These are phyloP conservation scores for Zarea fungicola DNA, from an alignment of 2,329 filamentous ascomycete genomes.

Conservation along the genomic window DNA sequence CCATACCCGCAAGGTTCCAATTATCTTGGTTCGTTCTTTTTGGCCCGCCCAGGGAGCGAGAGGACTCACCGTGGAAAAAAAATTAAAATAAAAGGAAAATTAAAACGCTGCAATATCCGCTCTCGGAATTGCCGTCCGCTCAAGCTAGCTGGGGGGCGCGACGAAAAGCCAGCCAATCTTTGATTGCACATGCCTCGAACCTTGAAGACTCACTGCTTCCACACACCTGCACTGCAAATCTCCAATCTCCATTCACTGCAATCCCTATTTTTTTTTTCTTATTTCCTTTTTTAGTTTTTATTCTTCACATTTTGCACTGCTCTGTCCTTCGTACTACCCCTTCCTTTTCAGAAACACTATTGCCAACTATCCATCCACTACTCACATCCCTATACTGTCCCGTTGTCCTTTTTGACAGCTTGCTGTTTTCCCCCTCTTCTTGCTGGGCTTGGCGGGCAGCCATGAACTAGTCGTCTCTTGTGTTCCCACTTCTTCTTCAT, in stretches of 20 bases:
- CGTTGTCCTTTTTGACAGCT: background rate
- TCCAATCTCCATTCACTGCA: constrained; percentile 1
- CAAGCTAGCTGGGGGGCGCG: background rate
- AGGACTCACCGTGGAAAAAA: background rate
- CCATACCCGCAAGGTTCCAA: no score
- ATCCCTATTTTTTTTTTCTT: background rate
- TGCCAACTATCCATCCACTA: no score
- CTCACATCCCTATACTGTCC: no score
- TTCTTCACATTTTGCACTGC: no score
- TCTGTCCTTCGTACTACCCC: no score
- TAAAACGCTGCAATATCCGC: constrained; percentile 4
- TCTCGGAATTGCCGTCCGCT: constrained; percentile 12
- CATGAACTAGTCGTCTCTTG: constrained; percentile 6
- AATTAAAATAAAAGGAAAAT: background rate
- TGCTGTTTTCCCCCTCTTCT: background rate
- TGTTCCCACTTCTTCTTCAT: background rate
- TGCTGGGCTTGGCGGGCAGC: background rate
- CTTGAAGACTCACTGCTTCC: constrained; percentile 4
- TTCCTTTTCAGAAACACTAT: no score
- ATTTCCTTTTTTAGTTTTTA: background rate
- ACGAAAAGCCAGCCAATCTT: constrained; percentile 1
- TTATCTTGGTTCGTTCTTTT: no score
- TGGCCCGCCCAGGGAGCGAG: background rate
- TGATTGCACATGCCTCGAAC: constrained; percentile 11
- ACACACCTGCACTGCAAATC: constrained; percentile 5